These are phyloP conservation scores for Apiospora saccharicola DNA, from an alignment of 2,329 filamentous ascomycete species.

Conservation along the genomic window DNA sequence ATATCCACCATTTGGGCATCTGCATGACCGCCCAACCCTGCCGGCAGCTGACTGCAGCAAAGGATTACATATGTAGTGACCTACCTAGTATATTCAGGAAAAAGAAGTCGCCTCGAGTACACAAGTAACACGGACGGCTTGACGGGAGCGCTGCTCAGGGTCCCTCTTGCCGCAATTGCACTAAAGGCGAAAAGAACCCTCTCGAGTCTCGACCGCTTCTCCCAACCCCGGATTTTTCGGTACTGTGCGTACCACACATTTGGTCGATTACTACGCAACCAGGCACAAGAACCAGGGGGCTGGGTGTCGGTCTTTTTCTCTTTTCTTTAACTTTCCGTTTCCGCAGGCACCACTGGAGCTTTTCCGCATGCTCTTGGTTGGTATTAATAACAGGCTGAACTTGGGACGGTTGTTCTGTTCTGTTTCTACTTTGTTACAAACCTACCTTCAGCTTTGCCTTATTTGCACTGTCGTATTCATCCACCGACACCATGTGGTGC, in stretches of 20 bases:
- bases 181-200: not conserved
- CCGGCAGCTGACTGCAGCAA: not conserved
- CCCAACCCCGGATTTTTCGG: constrained; percentile 5
- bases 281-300: not conserved
- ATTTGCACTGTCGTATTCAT: constrained; percentile 7
- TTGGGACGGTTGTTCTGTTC: no score
- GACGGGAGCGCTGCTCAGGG: not conserved
- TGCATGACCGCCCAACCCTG: not conserved
- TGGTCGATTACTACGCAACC: not conserved
- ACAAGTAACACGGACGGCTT: no score
- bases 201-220: not conserved
- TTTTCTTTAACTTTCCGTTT: not conserved
- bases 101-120: no score
- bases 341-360: not conserved
- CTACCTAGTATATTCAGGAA: no score
- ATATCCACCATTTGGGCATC: constrained; percentile 9
- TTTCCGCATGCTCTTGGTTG: not conserved
- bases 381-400: no score
- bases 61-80: no score
- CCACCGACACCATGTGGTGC: not conserved
- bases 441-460: not conserved
- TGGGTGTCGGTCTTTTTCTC: not conserved
- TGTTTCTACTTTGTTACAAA: not conserved
- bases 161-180: not conserved
- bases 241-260: constrained; percentile 4